These are phyloP conservation scores for Breviolum minutum DNA, from an alignment of 73 alveolate species.

Conservation along the genomic window DNA sequence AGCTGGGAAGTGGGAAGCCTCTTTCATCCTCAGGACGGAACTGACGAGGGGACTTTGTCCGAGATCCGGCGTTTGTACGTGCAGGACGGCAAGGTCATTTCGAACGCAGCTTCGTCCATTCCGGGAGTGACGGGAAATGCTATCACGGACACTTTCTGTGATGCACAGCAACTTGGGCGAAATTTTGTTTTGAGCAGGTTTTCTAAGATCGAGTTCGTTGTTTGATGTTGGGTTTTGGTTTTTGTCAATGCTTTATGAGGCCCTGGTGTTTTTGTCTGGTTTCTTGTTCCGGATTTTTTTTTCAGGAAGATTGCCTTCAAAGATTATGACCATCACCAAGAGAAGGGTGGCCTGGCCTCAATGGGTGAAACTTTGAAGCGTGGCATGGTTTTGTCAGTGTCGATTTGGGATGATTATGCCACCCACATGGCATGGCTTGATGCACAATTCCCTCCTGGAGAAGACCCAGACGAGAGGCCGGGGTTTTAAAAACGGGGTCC, in stretches of 20 bases:
- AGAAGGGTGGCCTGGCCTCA: slow-evolving; percentile 90
- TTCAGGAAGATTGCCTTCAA: slow-evolving; percentile 57
- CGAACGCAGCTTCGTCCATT: slow-evolving; percentile 21
- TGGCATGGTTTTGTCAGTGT: slow-evolving; percentile 95
- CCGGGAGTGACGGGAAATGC: slow-evolving; percentile 40
- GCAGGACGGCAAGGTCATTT: slow-evolving; percentile 41
- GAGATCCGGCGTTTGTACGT: slow-evolving; percentile 94
- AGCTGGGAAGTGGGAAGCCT: too few relatives aligned
- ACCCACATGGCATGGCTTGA: slow-evolving; percentile 96
- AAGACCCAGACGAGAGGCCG: slow-evolving; percentile 67
- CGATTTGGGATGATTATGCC: slow-evolving; percentile 95
- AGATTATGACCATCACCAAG: slow-evolving; percentile 72
- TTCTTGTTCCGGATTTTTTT: too few relatives aligned
- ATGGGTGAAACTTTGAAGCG: slow-evolving; percentile 95
- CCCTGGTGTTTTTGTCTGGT: neutral
- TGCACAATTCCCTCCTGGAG: slow-evolving; percentile 76
- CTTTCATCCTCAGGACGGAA: slow-evolving; percentile 39
- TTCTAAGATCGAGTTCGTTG: neutral
- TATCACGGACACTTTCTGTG: slow-evolving; percentile 60
- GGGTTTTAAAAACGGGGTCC: neutral
- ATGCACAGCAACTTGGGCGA: slow-evolving; percentile 2
- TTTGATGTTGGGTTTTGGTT: neutral
- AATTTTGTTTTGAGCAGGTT: neutral
- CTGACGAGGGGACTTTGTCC: slow-evolving; percentile 89
- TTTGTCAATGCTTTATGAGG: too few relatives aligned